Evolutionary conservation across 306 rosid genomes (phyloP).

Genomic region (Canavalia ensiformis): DNA sequence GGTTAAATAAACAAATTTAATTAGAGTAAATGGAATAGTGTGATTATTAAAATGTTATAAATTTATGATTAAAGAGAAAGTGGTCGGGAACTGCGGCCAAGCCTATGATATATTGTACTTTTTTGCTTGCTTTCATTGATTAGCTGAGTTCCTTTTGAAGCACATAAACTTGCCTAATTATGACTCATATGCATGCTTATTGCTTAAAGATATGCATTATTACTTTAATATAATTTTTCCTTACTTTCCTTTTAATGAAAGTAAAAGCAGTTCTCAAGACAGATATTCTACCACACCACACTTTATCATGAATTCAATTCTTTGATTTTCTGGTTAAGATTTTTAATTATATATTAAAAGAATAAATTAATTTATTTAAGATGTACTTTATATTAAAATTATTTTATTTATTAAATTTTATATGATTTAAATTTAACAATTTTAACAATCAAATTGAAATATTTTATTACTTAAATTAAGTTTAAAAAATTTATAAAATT

Average conservation of each 20-base stretch:
- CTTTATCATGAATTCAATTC: neutral
- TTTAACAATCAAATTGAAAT: no score
- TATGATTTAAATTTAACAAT: no score
- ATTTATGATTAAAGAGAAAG: slow-evolving; percentile 32
- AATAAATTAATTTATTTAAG: no score
- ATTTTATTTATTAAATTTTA: no score
- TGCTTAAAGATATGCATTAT: neutral
- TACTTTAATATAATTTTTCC: neutral
- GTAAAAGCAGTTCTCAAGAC: neutral
- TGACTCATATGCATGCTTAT: slow-evolving; percentile 36
- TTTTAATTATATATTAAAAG: no score
- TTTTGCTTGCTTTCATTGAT: slow-evolving; percentile 19
- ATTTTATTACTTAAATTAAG: no score
- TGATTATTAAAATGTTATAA: slow-evolving; percentile 11
- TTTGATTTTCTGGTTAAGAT: neutral
- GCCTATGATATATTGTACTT: neutral
- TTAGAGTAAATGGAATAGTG: neutral
- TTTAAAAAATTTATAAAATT: no score
- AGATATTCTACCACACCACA: neutral
- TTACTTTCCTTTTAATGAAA: slow-evolving; percentile 15
- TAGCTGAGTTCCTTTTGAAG: slow-evolving; percentile 33
- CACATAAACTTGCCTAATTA: slow-evolving; percentile 28
- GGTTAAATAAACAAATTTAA: neutral
- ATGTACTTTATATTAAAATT: no score
- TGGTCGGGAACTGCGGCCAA: neutral